Percentiles rank a stretch among this genome's conserved stretches.
Conservation (phyloP, 208 protist species). For the Leishmania amazonensis region DNA sequence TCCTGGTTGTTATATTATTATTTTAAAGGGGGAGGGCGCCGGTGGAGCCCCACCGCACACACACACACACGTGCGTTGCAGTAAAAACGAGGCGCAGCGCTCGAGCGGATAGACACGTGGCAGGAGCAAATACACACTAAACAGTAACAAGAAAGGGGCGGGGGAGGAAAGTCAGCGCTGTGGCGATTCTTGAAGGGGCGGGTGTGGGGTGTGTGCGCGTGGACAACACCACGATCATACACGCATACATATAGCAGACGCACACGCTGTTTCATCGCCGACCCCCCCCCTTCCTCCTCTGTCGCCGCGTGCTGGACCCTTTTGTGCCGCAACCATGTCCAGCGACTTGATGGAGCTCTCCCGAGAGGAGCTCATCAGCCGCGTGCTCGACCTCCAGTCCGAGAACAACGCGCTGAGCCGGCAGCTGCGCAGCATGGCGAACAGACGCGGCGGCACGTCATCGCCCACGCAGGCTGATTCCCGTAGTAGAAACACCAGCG, state of each 20-base stretch:
- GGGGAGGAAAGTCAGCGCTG: neutral
- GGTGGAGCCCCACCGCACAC: too few species aligned
- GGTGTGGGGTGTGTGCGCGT: neutral
- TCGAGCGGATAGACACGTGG: too few species aligned
- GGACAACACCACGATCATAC: neutral
- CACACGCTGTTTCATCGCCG: neutral
- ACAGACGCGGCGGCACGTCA: conserved; percentile 11
- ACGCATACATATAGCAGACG: neutral
- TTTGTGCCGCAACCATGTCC: neutral
- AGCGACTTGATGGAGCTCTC: conserved; percentile 40
- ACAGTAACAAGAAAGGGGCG: too few species aligned
- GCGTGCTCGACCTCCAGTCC: conserved; percentile 61
- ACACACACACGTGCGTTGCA: too few species aligned
- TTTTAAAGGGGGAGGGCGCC: too few species aligned
- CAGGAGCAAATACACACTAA: neutral
- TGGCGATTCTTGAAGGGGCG: neutral
- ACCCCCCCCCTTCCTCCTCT: neutral
- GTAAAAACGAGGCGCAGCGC: too few species aligned
- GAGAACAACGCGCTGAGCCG: conserved; percentile 60
- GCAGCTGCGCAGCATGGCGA: conserved; percentile 45
- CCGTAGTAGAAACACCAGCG: conserved; percentile 1
- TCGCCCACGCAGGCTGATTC: neutral
- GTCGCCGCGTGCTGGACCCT: neutral
- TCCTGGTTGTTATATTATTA: too few species aligned
- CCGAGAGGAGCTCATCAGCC: conserved; percentile 65